A percentile compares a stretch with the other conserved stretches of the same genome.
Conservation (phyloP, 164 flowering plant genomes). For the Sedum album region DNA sequence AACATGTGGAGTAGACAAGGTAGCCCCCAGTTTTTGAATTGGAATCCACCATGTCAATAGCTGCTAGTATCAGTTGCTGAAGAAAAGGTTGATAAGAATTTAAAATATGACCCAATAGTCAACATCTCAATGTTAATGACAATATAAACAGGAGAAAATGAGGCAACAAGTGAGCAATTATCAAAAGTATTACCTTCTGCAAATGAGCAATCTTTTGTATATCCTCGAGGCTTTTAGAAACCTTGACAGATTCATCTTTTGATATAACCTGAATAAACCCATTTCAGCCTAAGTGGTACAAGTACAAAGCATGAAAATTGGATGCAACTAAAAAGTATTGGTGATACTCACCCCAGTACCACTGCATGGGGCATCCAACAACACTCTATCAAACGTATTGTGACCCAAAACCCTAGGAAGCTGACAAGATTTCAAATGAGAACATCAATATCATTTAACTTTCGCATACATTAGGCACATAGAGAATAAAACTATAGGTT, state of each 20-base stretch:
- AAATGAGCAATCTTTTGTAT: conserved; percentile 67
- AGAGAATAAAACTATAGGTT: background rate
- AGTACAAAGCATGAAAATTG: background rate
- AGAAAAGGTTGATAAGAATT: conserved; percentile 9
- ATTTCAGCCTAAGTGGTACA: conserved; percentile 1
- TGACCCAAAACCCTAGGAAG: conserved; percentile 81
- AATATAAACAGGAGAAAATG: background rate
- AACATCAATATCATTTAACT: background rate
- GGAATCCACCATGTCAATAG: conserved; percentile 97
- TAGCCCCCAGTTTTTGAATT: conserved; percentile 95
- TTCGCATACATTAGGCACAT: no score
- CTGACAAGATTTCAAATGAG: conserved; percentile 22
- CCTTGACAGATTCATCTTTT: conserved; percentile 90
- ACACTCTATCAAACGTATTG: conserved; percentile 74
- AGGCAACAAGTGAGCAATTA: background rate
- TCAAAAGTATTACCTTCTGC: conserved; percentile 58
- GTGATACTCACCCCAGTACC: conserved; percentile 79
- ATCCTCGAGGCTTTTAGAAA: conserved; percentile 70
- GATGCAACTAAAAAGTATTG: background rate
- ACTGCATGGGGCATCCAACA: conserved; percentile 99
- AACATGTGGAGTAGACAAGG: conserved; percentile 94
- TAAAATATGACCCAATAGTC: no score
- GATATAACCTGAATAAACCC: conserved; percentile 65
- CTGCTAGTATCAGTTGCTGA: conserved; percentile 93
- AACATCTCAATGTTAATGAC: no score